Evolutionary conservation across 495 filamentous ascomycete genomes (phyloP), one percentile per base, ranked within the genome.

Genomic region (Aspergillus kassunensis): DNA sequence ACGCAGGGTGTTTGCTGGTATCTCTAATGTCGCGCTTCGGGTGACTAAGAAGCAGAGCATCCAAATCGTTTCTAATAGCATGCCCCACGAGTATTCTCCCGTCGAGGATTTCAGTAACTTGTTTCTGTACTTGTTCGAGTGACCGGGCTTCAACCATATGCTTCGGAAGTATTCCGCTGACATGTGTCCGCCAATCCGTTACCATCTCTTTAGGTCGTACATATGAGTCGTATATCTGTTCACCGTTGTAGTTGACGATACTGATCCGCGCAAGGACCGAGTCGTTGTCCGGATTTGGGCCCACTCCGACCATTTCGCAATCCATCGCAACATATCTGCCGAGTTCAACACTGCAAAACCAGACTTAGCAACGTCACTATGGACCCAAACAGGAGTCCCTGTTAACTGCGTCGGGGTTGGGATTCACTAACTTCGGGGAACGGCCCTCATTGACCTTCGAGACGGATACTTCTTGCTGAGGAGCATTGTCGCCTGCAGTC

Each of bases 231-330:
- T 96, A 91, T 37, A 98, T 64, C 58, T 95, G 87, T 33, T 86
- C 79, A 19, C 90, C 89, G 68, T 96, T 89, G 74, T 88, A 98
- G 61, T 96, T 95, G 59, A 96, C 90, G 19, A 95, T 74, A 61
- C 86, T 90, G 47, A 91, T 85, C 11, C 93, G 80, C 3, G 95
- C 93, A 25, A 97, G 79, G 3, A 80, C 81, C 10, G 84, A 86
- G 60, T 88, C 81, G 39, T 72, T 65, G 34, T 86, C 82, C 3
- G 77, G 78, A 29, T 79, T 75, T 1, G 86, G 82, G 2, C 90
- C 90, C 10, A 90, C 82, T 33, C 93, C 93, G 15, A 98, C 92
- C 93, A 98, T 98, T 72, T 98, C 93, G 69, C 93, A 97, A 73
- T 98, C 95, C 37, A 98, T 80, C 29, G 89, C 87, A 37, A 98